phyloP scores from a whole-genome alignment of 148 eudicot species.

The Salicornia ramosissima region DNA sequence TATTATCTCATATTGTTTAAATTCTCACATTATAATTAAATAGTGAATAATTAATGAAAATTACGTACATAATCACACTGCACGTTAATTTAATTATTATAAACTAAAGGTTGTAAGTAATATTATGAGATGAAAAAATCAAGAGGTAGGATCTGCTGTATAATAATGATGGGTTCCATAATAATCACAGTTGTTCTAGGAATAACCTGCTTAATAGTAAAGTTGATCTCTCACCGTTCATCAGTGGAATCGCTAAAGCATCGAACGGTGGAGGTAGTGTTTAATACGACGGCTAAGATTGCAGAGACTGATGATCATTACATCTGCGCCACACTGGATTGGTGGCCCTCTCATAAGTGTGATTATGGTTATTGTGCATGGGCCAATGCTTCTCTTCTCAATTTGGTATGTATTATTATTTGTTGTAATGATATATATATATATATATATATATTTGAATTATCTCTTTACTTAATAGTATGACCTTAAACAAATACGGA shows the following conservation, averaged over 20 bases:
- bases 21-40: too few species aligned
- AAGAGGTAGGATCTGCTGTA: not conserved
- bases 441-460: not conserved
- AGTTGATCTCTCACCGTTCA: constrained; percentile 20
- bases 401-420: constrained; percentile 33
- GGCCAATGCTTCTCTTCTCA: constrained; percentile 55
- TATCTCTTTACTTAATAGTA: too few species aligned
- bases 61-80: too few species aligned
- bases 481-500: too few species aligned
- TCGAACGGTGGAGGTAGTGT: constrained; percentile 17
- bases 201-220: constrained; percentile 11
- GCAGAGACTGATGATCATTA: constrained; percentile 26
- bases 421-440: not conserved
- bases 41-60: too few species aligned
- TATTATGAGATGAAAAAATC: not conserved
- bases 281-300: constrained; percentile 19
- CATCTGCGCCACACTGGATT: constrained; percentile 68
- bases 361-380: constrained; percentile 71
- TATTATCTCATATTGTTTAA: too few species aligned
- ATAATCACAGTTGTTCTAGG: constrained; percentile 14
- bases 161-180: constrained; percentile 6
- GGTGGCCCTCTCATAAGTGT: constrained; percentile 80
- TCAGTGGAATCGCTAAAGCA: constrained; percentile 22
- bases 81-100: too few species aligned
- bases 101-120: too few species aligned